Percentiles rank a stretch among this genome's conserved stretches.
Conservation (phyloP, 176 grass and related monocot genomes). For the Phyllostachys edulis region DNA sequence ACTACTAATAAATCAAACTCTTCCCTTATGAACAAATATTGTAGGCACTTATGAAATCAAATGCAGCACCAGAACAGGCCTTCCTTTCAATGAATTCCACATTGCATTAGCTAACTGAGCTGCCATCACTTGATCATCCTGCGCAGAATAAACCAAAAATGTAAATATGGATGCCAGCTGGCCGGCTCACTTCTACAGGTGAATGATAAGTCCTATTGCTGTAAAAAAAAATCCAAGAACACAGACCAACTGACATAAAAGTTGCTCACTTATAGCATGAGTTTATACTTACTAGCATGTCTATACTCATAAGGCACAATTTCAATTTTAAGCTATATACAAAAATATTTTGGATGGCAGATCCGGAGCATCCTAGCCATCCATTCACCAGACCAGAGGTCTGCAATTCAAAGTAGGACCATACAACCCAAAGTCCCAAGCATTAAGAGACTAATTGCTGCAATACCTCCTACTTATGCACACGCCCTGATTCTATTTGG, state of each 20-base stretch:
- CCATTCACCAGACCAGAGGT: not conserved
- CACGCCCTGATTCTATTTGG: not conserved
- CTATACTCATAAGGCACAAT: not conserved
- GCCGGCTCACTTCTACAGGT: not conserved
- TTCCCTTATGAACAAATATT: constrained; percentile 30
- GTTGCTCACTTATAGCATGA: not conserved
- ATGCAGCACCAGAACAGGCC: constrained; percentile 68
- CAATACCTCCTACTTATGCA: not conserved
- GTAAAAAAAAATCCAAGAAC: constrained; percentile 4
- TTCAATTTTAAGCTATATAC: constrained; percentile 18
- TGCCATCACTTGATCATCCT: constrained; percentile 77
- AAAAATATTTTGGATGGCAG: constrained; percentile 8
- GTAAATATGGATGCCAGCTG: not conserved
- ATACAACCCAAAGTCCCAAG: constrained; percentile 1
- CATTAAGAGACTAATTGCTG: not conserved
- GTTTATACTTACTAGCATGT: not conserved
- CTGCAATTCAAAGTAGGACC: not conserved
- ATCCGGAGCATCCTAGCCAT: not conserved
- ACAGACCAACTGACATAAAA: not conserved
- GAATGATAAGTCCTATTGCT: not conserved
- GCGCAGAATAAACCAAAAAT: constrained; percentile 33
- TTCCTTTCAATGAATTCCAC: constrained; percentile 94
- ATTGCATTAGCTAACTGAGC: constrained; percentile 61
- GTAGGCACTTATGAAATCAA: constrained; percentile 32
- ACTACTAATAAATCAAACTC: constrained; percentile 34